phyloP scores from a whole-genome alignment of 257 asterid species.

The Agastache rugosa region DNA sequence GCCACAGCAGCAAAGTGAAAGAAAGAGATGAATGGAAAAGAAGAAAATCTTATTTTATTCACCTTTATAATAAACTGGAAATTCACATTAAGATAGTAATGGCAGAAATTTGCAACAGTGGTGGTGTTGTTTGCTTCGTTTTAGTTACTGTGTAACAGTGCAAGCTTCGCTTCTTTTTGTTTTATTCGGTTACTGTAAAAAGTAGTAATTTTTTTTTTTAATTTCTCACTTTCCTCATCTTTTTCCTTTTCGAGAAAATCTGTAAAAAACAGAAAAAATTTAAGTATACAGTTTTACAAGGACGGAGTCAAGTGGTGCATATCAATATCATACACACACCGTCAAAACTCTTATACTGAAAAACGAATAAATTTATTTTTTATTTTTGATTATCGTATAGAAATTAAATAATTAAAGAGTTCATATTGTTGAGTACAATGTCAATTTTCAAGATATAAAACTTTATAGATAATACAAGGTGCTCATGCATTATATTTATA shows the following conservation, averaged over 20 bases:
- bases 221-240: not conserved
- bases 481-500: too few relatives aligned
- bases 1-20: slow-evolving; percentile 33
- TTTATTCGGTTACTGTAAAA: slow-evolving; percentile 5
- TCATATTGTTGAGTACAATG: too few relatives aligned
- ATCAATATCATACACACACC: too few relatives aligned
- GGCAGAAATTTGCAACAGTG: slow-evolving; percentile 6
- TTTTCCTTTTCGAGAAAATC: not conserved
- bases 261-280: not conserved
- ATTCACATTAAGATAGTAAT: slow-evolving; percentile 11
- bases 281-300: too few relatives aligned
- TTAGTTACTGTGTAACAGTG: slow-evolving; percentile 29
- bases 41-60: not conserved
- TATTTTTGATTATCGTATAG: too few relatives aligned
- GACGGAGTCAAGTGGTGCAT: too few relatives aligned
- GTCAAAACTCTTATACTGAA: too few relatives aligned
- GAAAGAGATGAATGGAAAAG: slow-evolving; percentile 7
- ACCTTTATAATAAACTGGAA: not conserved
- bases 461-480: too few relatives aligned
- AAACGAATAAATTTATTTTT: too few relatives aligned
- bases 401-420: too few relatives aligned
- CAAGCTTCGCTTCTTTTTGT: slow-evolving; percentile 32
- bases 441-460: too few relatives aligned
- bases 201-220: not conserved
- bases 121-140: slow-evolving; percentile 22